phyloP scores from a whole-genome alignment of 2,329 filamentous ascomycete species.

The Botrytis aclada region DNA sequence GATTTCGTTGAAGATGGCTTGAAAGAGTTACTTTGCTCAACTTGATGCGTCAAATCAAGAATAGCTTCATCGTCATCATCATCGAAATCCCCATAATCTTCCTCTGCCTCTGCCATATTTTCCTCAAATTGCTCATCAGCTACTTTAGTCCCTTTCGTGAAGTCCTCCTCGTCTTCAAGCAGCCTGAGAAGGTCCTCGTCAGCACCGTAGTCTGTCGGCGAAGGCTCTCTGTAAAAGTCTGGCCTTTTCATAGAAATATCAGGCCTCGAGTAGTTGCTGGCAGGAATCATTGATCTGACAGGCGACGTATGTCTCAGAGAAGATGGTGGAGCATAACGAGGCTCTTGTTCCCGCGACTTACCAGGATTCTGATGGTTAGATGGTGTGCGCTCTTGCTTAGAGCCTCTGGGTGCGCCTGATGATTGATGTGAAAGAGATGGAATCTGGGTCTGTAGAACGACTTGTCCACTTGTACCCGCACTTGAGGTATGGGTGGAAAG shows the following conservation, averaged over 20 bases:
- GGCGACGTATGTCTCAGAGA: constrained; percentile 6
- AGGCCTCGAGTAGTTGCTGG: not conserved
- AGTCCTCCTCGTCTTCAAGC: constrained; percentile 30
- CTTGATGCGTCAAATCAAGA: constrained; percentile 43
- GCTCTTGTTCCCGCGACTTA: not conserved
- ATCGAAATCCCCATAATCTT: constrained; percentile 34
- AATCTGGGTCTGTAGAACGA: constrained; percentile 33
- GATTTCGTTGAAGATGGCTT: constrained; percentile 27
- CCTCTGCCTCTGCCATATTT: constrained; percentile 26
- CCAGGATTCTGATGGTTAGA: not conserved
- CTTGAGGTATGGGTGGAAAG: constrained; percentile 25
- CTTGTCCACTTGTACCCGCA: constrained; percentile 31
- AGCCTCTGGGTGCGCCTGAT: not conserved
- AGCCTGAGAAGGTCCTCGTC: constrained; percentile 31
- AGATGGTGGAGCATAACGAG: constrained; percentile 5
- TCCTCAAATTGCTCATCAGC: constrained; percentile 16
- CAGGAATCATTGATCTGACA: not conserved
- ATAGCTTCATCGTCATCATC: constrained; percentile 39
- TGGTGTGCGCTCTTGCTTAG: constrained; percentile 6
- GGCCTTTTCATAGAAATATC: not conserved
- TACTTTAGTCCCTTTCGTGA: constrained; percentile 16
- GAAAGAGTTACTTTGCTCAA: constrained; percentile 40
- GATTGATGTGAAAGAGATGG: constrained; percentile 3
- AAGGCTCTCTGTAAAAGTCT: constrained; percentile 20
- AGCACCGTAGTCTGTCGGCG: constrained; percentile 26